Evolutionary conservation across 2,329 filamentous ascomycete genomes (phyloP), one percentile per base, ranked within the genome.

Genomic region (Dactylellina drechsleri): DNA sequence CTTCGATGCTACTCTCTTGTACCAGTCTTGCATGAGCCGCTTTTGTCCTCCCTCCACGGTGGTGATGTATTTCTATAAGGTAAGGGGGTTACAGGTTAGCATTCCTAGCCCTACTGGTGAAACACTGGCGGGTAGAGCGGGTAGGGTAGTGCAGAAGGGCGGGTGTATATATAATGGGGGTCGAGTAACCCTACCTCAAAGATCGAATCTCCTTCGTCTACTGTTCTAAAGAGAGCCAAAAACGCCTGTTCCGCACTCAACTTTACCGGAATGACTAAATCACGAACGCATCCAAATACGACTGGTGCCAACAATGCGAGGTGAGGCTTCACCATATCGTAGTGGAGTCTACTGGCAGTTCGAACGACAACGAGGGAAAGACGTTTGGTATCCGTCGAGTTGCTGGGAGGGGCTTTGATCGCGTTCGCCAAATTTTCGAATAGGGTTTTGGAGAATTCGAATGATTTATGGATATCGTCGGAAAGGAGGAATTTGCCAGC

Each of bases 21-120:
- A 98, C 84, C 99, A 99, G 82, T 99, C 95, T 72, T 90, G 87
- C 91, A 99, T 97, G 81, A 90, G 93, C 78, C 94, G 87, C 86
- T 96, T 95, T 16, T 77, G 78, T 4, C 75, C 75, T 0, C 78
- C 78, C 36, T 79, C 78, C 16, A 79, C 70, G 8, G 77, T 78
- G 26, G 76, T 50, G 52, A 79, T 78, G 52, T 79, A 79, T 77
- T 79, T 79, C 54, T 77, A 47, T 41, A 62, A 45, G 43, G 41
- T 16, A 49, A 64, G 62, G 70, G 58, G 45, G 66, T 60, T 62
- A 56, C 53, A 65, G 12, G 64, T 67, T 16, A 64, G 71, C 71
- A 74, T 74, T 75, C 61, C 15, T 36, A 64, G 20, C 31, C 50
- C 57, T 65, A 40, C 31, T 31, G 59, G 64, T 26, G 36, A 57